Evolutionary conservation across 2,329 filamentous ascomycete species (phyloP), one percentile per base, ranked within the genome.

Genomic region (Diaporthe sp.): DNA sequence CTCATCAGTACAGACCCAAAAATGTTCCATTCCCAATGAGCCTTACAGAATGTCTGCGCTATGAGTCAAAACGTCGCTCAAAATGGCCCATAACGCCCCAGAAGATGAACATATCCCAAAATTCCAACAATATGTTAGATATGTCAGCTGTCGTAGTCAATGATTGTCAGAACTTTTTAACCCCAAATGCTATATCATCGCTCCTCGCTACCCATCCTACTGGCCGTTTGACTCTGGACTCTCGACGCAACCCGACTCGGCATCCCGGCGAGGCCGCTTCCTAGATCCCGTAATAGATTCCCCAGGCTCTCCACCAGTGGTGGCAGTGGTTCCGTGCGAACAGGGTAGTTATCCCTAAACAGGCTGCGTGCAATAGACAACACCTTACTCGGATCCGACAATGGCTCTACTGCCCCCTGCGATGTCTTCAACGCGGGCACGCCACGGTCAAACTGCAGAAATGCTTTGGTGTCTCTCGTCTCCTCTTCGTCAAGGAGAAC

Each of bases 221-320:
- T 79, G 10, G 55, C 72, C 13, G 75, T 65, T 44, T 31, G 39
- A 37, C 62, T 71, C 12, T 61, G 55, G 10, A 71, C 55, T 53
- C 79, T 71, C 5, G 75, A 68, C 72, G 73, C 39, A 71, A 78
- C 13, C 22, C 65, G 39, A 37, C 62, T 71, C 31, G 44, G 55
- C 62, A 71, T 70, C 34, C 79, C 73, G 2, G 75, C 75, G 5
- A 71, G 58, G 22, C 80, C 79, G 28, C 77, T 81, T 6, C 78
- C 80, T 15, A 82, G 53, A 71, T 82, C 80, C 34, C 76, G 74
- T 49, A 81, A 51, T 13, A 81, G 70, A 25, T 78, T 81, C 39
- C 75, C 76, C 60, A 82, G 62, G 49, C 80, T 81, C 68, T 81
- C 80, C 9, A 82, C 80, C n/a, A 82, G 76, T n/a, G 80, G 80